Conservation (phyloP, 805 yeast species). For the Yarrowia osloensis region DNA sequence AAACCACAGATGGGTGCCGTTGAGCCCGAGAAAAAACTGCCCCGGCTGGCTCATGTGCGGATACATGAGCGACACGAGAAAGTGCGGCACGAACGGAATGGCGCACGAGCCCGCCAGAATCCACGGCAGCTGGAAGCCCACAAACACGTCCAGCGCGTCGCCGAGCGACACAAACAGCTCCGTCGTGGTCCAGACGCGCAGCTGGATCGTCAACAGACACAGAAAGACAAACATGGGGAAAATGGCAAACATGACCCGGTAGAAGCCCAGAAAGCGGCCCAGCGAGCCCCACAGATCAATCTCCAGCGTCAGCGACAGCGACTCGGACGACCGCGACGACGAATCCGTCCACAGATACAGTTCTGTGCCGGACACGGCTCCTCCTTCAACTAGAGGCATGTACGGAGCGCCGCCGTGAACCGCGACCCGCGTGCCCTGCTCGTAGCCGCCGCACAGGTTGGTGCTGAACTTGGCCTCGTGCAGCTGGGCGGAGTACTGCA, state of each 20-base stretch:
- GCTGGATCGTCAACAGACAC: slow-evolving; percentile 57
- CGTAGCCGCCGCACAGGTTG: slow-evolving; percentile 4
- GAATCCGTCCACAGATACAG: slow-evolving; percentile 38
- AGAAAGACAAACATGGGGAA: slow-evolving; percentile 63
- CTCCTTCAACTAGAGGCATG: slow-evolving; percentile 50
- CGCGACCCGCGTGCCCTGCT: slow-evolving; percentile 38
- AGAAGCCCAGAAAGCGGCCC: slow-evolving; percentile 66
- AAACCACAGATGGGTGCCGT: slow-evolving; percentile 20
- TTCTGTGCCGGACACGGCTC: slow-evolving; percentile 33
- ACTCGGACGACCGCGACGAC: slow-evolving; percentile 9
- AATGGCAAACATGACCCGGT: slow-evolving; percentile 68
- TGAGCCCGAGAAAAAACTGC: slow-evolving; percentile 2
- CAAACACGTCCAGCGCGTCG: slow-evolving; percentile 48
- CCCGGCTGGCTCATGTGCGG: background rate
- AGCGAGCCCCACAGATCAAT: slow-evolving; percentile 61
- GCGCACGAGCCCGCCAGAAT: slow-evolving; percentile 40
- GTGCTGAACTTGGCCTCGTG: slow-evolving; percentile 22
- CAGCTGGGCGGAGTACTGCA: slow-evolving; percentile 20
- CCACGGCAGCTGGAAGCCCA: slow-evolving; percentile 39
- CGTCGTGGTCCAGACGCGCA: slow-evolving; percentile 45
- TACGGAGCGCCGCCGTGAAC: slow-evolving; percentile 74
- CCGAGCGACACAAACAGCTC: slow-evolving; percentile 50
- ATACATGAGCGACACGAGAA: background rate
- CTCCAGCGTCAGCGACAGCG: slow-evolving; percentile 36
- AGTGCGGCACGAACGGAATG: slow-evolving; percentile 37